phyloP scores from a whole-genome alignment of 164 flowering plant species.

The Liquidambar formosana region DNA sequence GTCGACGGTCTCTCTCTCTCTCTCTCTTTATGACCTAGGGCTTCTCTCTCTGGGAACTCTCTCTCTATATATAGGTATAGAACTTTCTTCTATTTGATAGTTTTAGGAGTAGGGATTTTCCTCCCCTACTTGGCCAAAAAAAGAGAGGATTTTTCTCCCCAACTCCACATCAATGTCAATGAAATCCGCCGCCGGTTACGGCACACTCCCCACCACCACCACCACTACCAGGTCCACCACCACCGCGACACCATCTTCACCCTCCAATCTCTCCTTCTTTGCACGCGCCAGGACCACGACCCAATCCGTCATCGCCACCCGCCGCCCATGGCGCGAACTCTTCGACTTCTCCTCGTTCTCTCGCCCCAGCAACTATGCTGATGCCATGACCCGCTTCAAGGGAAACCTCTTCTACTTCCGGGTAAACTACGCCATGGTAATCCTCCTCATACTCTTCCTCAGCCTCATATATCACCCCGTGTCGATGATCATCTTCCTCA shows the following conservation, averaged over 20 bases:
- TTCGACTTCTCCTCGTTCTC: constrained; percentile 31
- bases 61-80: no score
- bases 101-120: no score
- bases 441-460: constrained; percentile 31
- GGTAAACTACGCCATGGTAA: constrained; percentile 33
- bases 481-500: constrained; percentile 40
- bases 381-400: constrained; percentile 28
- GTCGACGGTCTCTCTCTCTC: no score
- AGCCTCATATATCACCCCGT: constrained; percentile 39
- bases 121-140: no score
- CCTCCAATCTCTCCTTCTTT: constrained; percentile 13
- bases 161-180: constrained; percentile 10
- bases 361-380: constrained; percentile 21
- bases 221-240: constrained; percentile 1
- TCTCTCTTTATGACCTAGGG: background rate
- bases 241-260: constrained; percentile 1
- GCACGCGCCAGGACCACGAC: constrained; percentile 25
- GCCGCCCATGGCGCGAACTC: constrained; percentile 57
- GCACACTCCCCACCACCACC: constrained; percentile 24
- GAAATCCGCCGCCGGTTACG: constrained; percentile 22
- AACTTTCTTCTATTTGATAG: no score
- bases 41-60: background rate
- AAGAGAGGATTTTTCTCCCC: no score
- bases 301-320: constrained; percentile 26
- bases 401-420: constrained; percentile 32